phyloP scores from a whole-genome alignment of 1,284 basidiomycete species.

The Naganishia sp. region DNA sequence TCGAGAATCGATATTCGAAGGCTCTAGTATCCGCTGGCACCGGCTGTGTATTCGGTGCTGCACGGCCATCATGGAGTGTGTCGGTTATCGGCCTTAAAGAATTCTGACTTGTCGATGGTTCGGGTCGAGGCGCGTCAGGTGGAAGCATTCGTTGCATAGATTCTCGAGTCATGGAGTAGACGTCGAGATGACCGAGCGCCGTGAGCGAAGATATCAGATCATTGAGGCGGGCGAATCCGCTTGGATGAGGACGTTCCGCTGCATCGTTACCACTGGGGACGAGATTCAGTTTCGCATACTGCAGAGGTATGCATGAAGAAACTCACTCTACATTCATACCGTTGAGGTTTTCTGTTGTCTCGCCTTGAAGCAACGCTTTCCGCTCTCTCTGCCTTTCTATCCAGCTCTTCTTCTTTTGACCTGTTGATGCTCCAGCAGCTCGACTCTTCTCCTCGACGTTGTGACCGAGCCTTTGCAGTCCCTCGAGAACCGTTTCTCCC shows the following conservation, averaged over 20 bases:
- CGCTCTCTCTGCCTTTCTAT: constrained; percentile 53
- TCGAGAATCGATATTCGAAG: constrained; percentile 54
- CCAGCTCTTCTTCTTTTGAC: constrained; percentile 49
- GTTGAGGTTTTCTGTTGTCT: constrained; percentile 31
- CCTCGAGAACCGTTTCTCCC: constrained; percentile 87
- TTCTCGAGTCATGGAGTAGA: constrained; percentile 54
- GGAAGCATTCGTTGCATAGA: constrained; percentile 54
- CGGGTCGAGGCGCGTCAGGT: constrained; percentile 31
- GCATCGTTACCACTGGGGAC: neutral
- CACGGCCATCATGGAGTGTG: constrained; percentile 13
- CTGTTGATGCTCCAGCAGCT: constrained; percentile 16
- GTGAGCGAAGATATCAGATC: constrained; percentile 50
- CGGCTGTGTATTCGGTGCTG: constrained; percentile 28
- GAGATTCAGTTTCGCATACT: constrained; percentile 17
- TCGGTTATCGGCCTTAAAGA: constrained; percentile 20
- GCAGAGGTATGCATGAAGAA: neutral
- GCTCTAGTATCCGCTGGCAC: constrained; percentile 42
- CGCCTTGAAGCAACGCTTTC: constrained; percentile 40
- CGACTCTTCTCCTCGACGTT: constrained; percentile 62
- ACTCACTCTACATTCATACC: constrained; percentile 41
- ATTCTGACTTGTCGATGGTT: constrained; percentile 20
- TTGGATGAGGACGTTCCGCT: constrained; percentile 33
- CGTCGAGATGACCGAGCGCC: constrained; percentile 52
- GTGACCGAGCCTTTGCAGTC: constrained; percentile 79
- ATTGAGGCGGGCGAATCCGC: constrained; percentile 52